Evolutionary conservation across 768 basidiomycete genomes (phyloP).

Genomic region (Rhizopogon salebrosus): DNA sequence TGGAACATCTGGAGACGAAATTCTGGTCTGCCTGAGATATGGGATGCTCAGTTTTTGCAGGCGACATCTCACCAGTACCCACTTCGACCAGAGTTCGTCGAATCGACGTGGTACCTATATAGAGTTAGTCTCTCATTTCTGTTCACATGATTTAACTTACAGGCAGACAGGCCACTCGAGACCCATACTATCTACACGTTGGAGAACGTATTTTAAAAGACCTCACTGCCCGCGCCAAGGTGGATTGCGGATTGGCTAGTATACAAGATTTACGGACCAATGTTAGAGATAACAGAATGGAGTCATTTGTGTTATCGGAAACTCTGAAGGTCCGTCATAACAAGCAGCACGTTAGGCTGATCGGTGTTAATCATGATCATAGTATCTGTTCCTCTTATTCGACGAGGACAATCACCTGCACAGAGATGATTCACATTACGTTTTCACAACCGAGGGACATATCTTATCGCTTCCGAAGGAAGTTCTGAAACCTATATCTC

Average conservation of each 20-base stretch:
- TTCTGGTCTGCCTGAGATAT: slow-evolving; percentile 89
- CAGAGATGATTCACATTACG: slow-evolving; percentile 75
- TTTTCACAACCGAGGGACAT: slow-evolving; percentile 96
- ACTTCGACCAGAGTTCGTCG: slow-evolving; percentile 86
- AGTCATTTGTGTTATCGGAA: slow-evolving; percentile 92
- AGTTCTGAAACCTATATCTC: slow-evolving; percentile 52
- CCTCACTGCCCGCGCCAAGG: slow-evolving; percentile 66
- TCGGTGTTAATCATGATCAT: slow-evolving; percentile 2
- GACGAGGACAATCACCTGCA: slow-evolving; percentile 79
- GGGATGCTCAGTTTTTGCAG: slow-evolving; percentile 68
- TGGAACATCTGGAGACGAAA: slow-evolving; percentile 91
- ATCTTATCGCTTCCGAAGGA: slow-evolving; percentile 60
- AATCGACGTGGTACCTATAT: slow-evolving; percentile 96
- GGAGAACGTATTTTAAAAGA: slow-evolving; percentile 83
- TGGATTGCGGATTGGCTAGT: slow-evolving; percentile 81
- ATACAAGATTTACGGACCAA: slow-evolving; percentile 77
- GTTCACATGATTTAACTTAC: slow-evolving; percentile 4
- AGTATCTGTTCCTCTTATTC: slow-evolving; percentile 94
- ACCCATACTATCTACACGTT: slow-evolving; percentile 89
- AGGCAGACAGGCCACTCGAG: slow-evolving; percentile 72
- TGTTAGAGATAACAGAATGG: slow-evolving; percentile 89
- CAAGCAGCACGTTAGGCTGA: not conserved
- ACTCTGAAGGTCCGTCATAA: slow-evolving; percentile 66
- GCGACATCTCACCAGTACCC: slow-evolving; percentile 79
- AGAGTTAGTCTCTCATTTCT: slow-evolving; percentile 43